Evolutionary conservation across 2,329 filamentous ascomycete species (phyloP).

Genomic region (Moelleriella libera): DNA sequence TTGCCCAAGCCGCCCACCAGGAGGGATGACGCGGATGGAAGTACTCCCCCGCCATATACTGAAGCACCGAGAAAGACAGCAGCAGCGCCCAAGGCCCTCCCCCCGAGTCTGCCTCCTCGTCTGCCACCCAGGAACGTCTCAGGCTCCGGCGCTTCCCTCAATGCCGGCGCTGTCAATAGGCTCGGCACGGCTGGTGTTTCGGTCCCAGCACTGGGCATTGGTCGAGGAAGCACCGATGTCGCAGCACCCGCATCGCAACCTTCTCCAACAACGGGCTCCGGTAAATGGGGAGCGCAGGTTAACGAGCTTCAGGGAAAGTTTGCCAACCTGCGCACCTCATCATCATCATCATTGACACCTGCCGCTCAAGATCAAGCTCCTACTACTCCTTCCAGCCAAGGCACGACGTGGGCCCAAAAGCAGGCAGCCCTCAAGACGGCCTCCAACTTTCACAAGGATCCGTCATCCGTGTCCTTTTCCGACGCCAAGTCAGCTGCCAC

Average conservation of each 20-base stretch:
- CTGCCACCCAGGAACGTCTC: conserved; percentile 7
- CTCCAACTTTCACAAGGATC: conserved; percentile 42
- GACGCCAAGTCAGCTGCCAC: conserved; percentile 44
- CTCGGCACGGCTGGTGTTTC: conserved; percentile 63
- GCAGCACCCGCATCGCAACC: conserved; percentile 10
- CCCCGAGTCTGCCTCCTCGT: conserved; percentile 40
- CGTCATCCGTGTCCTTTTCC: conserved; percentile 43
- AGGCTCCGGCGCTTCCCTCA: conserved; percentile 15
- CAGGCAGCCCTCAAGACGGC: conserved; percentile 50
- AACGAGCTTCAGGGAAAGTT: conserved; percentile 58
- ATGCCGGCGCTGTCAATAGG: conserved; percentile 46
- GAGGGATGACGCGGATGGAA: conserved; percentile 23
- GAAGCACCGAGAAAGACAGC: conserved; percentile 10
- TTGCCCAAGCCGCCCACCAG: conserved; percentile 58
- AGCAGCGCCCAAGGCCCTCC: conserved; percentile 18
- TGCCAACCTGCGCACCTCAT: conserved; percentile 30
- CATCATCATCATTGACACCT: too few species aligned
- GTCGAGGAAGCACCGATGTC: conserved; percentile 18
- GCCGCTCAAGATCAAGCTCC: conserved; percentile 4
- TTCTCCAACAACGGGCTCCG: conserved; percentile 6
- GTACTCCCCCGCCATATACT: conserved; percentile 13
- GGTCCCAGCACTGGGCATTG: conserved; percentile 67
- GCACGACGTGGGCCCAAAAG: conserved; percentile 51
- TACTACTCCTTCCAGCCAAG: conserved; percentile 21
- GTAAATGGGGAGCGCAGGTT: conserved; percentile 27